Percentiles rank a stretch among this genome's conserved stretches.
Evolutionary conservation across 1,284 basidiomycete genomes (phyloP).

Genomic region (Sutorius eximius): DNA sequence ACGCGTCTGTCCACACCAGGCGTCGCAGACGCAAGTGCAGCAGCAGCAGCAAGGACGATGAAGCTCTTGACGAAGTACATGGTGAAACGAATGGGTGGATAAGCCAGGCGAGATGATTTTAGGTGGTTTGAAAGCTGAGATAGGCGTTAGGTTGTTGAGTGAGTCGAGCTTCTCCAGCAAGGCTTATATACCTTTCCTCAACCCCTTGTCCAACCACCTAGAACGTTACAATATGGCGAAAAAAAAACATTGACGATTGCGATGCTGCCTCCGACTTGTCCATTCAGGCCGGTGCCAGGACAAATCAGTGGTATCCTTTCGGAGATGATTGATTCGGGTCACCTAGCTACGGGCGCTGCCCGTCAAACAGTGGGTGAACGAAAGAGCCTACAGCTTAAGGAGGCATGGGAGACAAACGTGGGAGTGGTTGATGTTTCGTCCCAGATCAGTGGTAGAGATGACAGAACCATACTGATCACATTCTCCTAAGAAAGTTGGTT

Average conservation of each 20-base stretch:
- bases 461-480: too few relatives aligned
- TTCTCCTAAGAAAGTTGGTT: too few relatives aligned
- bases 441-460: too few relatives aligned
- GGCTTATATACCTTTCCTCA: neutral
- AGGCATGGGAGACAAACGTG: too few relatives aligned
- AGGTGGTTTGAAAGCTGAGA: neutral
- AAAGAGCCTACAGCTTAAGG: too few relatives aligned
- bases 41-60: constrained; percentile 1
- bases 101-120: neutral
- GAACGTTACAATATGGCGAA: too few relatives aligned
- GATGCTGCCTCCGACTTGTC: neutral
- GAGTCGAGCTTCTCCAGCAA: neutral
- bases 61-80: constrained; percentile 4
- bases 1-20: constrained; percentile 1
- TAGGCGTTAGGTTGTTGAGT: neutral
- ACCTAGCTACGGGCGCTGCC: too few relatives aligned
- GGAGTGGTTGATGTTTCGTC: too few relatives aligned
- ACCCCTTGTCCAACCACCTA: neutral
- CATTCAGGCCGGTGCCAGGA: neutral
- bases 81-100: neutral
- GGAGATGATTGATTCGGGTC: neutral
- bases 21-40: constrained; percentile 8
- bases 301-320: neutral
- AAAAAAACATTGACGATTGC: neutral
- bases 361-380: too few relatives aligned